Percentiles rank a stretch among this genome's conserved stretches.
Conservation (phyloP, 2,329 filamentous ascomycete genomes). For the Rutstroemia sydowiana region DNA sequence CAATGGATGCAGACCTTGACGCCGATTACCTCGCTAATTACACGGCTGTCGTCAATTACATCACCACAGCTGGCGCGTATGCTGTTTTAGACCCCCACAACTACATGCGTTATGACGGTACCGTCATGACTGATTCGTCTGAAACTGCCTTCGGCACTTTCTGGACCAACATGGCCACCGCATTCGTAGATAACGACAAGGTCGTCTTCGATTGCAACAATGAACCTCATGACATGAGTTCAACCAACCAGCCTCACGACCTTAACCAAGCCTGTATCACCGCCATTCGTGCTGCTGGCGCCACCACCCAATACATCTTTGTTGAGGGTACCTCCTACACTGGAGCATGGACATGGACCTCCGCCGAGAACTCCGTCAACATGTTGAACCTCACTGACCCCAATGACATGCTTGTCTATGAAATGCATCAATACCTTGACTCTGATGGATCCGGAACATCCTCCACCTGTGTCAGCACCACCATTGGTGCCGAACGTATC, state of each 20-base stretch:
- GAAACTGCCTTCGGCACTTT: conserved; percentile 34
- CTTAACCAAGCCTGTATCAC: conserved; percentile 41
- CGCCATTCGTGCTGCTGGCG: conserved; percentile 37
- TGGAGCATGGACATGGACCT: conserved; percentile 32
- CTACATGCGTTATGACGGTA: conserved; percentile 41
- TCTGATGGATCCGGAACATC: conserved; percentile 45
- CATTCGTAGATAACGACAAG: conserved; percentile 32
- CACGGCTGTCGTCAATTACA: conserved; percentile 37
- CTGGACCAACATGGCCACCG: conserved; percentile 34
- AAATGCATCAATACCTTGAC: conserved; percentile 58
- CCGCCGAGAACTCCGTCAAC: conserved; percentile 35
- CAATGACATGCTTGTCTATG: conserved; percentile 46
- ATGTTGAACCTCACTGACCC: conserved; percentile 44
- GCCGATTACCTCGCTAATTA: conserved; percentile 37
- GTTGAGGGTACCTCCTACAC: conserved; percentile 40
- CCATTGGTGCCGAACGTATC: conserved; percentile 47
- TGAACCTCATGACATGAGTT: conserved; percentile 34
- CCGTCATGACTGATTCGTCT: conserved; percentile 33
- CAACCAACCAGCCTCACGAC: conserved; percentile 1
- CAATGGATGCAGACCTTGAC: conserved; percentile 39
- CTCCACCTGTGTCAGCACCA: conserved; percentile 41
- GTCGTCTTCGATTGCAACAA: conserved; percentile 40
- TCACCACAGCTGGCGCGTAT: conserved; percentile 40
- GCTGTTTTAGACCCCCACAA: conserved; percentile 44
- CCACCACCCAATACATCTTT: conserved; percentile 48